These are phyloP conservation scores for Chalciporus piperatoides DNA, from an alignment of 1,284 basidiomycete genomes.

Conservation along the genomic window DNA sequence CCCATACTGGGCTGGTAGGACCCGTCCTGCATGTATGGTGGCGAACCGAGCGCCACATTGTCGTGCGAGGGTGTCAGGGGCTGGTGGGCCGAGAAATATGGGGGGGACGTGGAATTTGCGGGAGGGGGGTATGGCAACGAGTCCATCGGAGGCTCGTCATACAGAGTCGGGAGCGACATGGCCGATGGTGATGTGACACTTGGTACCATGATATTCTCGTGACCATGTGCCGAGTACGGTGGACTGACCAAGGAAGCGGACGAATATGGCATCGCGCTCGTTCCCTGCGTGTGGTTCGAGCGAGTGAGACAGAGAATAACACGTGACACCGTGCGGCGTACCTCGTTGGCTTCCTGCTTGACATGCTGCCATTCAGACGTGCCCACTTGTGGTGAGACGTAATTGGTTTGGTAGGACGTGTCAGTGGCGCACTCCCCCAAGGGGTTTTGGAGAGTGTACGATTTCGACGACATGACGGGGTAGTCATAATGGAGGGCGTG, in stretches of 20 bases:
- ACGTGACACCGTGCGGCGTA: slow-evolving; percentile 11
- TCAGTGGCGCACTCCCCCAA: slow-evolving; percentile 17
- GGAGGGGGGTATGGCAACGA: slow-evolving; percentile 29
- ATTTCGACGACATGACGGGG: slow-evolving; percentile 20
- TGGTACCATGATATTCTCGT: slow-evolving; percentile 11
- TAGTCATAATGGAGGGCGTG: slow-evolving; percentile 5
- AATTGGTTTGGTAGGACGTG: background rate
- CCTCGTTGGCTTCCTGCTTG: slow-evolving; percentile 28
- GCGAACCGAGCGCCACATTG: slow-evolving; percentile 5
- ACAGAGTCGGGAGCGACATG: background rate
- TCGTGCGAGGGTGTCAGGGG: slow-evolving; percentile 19
- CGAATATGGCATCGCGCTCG: slow-evolving; percentile 5
- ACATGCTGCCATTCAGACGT: slow-evolving; percentile 19
- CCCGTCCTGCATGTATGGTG: slow-evolving; percentile 13
- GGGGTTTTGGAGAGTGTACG: slow-evolving; percentile 31
- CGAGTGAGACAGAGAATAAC: slow-evolving; percentile 9
- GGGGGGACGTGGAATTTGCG: slow-evolving; percentile 18
- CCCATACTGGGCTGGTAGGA: slow-evolving; percentile 9
- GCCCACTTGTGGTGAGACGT: background rate
- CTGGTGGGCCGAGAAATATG: slow-evolving; percentile 16
- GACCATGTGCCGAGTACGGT: slow-evolving; percentile 20
- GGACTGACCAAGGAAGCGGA: slow-evolving; percentile 14
- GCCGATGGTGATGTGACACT: background rate
- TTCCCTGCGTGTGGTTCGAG: slow-evolving; percentile 12
- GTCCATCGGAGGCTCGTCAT: slow-evolving; percentile 29